Evolutionary conservation across 345 rosid species (phyloP).

Genomic region (Lepidium africanum): DNA sequence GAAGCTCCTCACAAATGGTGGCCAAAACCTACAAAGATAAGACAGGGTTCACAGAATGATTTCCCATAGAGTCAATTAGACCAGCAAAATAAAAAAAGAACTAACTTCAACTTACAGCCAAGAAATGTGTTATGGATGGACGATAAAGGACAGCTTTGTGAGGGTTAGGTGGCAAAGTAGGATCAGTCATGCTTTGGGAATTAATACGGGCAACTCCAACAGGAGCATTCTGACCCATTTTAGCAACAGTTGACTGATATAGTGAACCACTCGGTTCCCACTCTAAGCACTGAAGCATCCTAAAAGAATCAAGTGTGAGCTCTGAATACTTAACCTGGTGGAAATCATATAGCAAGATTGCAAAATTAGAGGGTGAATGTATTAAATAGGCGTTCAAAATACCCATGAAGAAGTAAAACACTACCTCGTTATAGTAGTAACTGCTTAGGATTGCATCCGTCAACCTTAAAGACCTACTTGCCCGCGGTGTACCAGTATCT

Average conservation of each 20-base stretch:
- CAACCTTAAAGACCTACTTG: slow-evolving; percentile 58
- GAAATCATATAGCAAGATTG: slow-evolving; percentile 7
- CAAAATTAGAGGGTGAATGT: neutral
- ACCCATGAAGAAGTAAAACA: slow-evolving; percentile 15
- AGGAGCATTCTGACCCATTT: slow-evolving; percentile 50
- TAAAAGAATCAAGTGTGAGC: slow-evolving; percentile 84
- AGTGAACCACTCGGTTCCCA: slow-evolving; percentile 98
- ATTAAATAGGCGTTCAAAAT: neutral
- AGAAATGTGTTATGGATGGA: slow-evolving; percentile 75
- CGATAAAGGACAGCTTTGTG: slow-evolving; percentile 83
- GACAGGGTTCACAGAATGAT: slow-evolving; percentile 10
- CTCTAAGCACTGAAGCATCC: slow-evolving; percentile 97
- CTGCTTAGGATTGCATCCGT: slow-evolving; percentile 88
- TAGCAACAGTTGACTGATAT: slow-evolving; percentile 48
- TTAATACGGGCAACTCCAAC: slow-evolving; percentile 49
- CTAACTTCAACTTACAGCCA: slow-evolving; percentile 61
- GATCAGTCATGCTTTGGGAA: slow-evolving; percentile 66
- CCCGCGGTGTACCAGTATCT: slow-evolving; percentile 42
- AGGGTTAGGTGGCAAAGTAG: slow-evolving; percentile 84
- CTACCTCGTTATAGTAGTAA: slow-evolving; percentile 83
- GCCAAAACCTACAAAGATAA: slow-evolving; percentile 62
- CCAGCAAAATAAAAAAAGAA: neutral
- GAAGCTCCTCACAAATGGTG: slow-evolving; percentile 79
- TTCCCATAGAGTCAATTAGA: neutral
- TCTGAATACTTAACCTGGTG: slow-evolving; percentile 88